Conservation (phyloP, 2,329 filamentous ascomycete genomes). For the Cladorrhinum sp. region DNA sequence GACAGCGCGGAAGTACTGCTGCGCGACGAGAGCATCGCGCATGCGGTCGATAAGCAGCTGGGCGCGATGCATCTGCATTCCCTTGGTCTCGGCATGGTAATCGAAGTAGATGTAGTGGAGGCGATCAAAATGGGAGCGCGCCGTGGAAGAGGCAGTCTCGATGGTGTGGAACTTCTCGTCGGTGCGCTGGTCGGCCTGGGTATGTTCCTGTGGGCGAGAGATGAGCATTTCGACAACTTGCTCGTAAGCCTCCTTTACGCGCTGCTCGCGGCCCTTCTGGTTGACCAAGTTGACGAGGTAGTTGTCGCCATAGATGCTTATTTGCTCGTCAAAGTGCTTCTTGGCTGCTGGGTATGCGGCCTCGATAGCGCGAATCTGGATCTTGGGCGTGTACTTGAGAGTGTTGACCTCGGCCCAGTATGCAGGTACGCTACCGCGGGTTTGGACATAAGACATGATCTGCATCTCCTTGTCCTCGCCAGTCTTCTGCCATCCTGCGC, state of each 20-base stretch:
- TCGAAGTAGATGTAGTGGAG: slow-evolving; percentile 98
- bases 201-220: slow-evolving; percentile 63
- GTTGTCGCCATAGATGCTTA: slow-evolving; percentile 90
- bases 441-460: slow-evolving; percentile 92
- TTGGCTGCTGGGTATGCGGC: slow-evolving; percentile 73
- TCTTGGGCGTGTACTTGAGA: slow-evolving; percentile 83
- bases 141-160: slow-evolving; percentile 53
- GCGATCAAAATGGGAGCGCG: slow-evolving; percentile 65
- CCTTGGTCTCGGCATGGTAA: slow-evolving; percentile 97
- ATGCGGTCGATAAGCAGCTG: slow-evolving; percentile 82
- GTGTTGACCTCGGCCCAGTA: slow-evolving; percentile 97
- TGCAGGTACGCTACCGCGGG: slow-evolving; percentile 89
- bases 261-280: slow-evolving; percentile 85
- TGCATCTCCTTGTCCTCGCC: slow-evolving; percentile 71
- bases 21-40: slow-evolving; percentile 68
- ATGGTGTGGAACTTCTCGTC: slow-evolving; percentile 80
- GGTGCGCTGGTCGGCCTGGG: slow-evolving; percentile 64
- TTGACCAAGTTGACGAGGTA: slow-evolving; percentile 98
- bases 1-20: slow-evolving; percentile 89
- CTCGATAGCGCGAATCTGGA: slow-evolving; percentile 84
- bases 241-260: slow-evolving; percentile 91
- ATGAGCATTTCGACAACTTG: slow-evolving; percentile 77
- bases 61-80: slow-evolving; percentile 87
- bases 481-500: slow-evolving; percentile 64
- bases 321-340: slow-evolving; percentile 91